Base-by-base conservation (phyloP, 306 rosid species). In the Trichosanthes truncata region DNA sequence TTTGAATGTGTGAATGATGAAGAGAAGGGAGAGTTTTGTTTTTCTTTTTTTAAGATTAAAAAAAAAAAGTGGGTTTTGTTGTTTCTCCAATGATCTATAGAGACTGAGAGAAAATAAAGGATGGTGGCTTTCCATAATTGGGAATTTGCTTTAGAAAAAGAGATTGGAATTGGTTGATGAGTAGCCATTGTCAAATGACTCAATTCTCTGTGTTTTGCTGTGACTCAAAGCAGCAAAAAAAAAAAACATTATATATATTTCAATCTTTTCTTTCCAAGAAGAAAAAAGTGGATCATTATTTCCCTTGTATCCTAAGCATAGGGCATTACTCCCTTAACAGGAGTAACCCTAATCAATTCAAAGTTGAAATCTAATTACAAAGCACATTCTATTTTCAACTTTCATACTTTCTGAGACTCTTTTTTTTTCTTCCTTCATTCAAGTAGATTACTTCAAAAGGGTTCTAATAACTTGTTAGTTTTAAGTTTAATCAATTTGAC, bases 51-150 rank as follows among this genome's bases (percentile, higher is more conserved):
- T 23, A 9, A 23, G 4, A 5, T 26, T 29, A 12, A 12, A 41
- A 41, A 67, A 31, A 68, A 41, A 69, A 69, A 66, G 73, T 36
- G 46, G 73, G 48, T 40, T 66, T 66, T 66, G 48, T 66, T 66
- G 73, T 36, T 66, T 66, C 73, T 66, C n/a, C 18, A 66, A 38
- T 38, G 49, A 38, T 66, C 49, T 18, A 68, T 38, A 68, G 18
- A 40, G 18, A 40, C 26, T 41, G 53, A 66, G 48, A 18, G 38
- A 45, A 61, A 72, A 72, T 45, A 43, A 72, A 72, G 57, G 57
- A 45, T 72, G 36, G 36, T 78, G 80, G 89, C 87, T 84, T 87
- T 91, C 91, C 83, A 82, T 85, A 84, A 78, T 85, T 85, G 85
- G 87, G 68, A 82, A 87, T 73, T 79, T 82, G 80, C 85, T 83